A percentile compares a stretch with the other conserved stretches of the same genome.
Evolutionary conservation across 306 rosid species (phyloP).

Genomic region (Citrullus colocynthis): DNA sequence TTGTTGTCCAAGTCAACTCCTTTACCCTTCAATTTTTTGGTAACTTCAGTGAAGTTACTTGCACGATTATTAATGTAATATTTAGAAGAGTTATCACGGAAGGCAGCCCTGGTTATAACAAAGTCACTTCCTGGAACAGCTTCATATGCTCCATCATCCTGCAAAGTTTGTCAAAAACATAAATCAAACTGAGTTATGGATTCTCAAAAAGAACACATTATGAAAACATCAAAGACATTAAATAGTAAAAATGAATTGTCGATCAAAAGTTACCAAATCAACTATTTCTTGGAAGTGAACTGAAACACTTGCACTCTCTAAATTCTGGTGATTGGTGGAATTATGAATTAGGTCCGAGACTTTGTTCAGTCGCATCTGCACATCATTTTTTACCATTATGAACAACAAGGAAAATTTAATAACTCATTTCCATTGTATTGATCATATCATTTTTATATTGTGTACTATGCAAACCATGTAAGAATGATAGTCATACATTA

Average conservation of each 20-base stretch:
- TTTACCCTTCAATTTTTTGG: constrained; percentile 84
- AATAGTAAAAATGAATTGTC: background rate
- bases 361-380: constrained; percentile 86
- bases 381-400: background rate
- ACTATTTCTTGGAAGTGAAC: constrained; percentile 89
- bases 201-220: background rate
- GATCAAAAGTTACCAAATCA: constrained; percentile 44
- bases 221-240: too few species aligned
- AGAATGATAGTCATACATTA: background rate
- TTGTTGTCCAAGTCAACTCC: constrained; percentile 97
- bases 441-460: background rate
- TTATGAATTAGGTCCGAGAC: constrained; percentile 97
- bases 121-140: constrained; percentile 78
- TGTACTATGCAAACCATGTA: background rate
- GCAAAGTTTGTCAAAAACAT: background rate
- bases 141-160: constrained; percentile 74
- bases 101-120: constrained; percentile 72
- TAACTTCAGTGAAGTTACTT: constrained; percentile 92
- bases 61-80: constrained; percentile 68
- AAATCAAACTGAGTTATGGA: background rate
- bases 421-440: background rate
- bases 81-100: constrained; percentile 86
- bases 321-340: constrained; percentile 80
- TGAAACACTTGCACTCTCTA: constrained; percentile 93
- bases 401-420: background rate